Conservation (phyloP, 805 yeast species). For the Nematodospora valgi region DNA sequence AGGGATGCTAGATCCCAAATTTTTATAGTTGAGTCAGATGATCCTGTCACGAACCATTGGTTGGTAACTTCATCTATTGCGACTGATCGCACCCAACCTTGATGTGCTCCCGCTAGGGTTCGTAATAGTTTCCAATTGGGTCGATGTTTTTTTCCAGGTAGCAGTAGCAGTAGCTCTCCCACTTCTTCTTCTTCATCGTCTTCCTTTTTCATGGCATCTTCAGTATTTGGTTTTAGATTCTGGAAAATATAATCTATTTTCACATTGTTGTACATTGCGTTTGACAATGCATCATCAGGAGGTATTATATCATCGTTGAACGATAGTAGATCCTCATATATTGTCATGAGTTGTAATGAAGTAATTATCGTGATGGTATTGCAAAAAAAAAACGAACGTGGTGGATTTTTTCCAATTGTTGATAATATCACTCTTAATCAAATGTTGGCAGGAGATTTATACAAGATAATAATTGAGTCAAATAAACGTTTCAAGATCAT, state of each 20-base stretch:
- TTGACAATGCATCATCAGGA: conserved; percentile 28
- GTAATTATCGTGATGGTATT: conserved; percentile 1
- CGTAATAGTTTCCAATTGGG: conserved; percentile 60
- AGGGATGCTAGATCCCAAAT: conserved; percentile 83
- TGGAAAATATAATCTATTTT: conserved; percentile 23
- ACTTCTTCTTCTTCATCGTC: conserved; percentile 2
- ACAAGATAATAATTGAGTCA: not conserved
- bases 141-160: not conserved
- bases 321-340: no score
- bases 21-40: conserved; percentile 83
- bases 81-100: conserved; percentile 88
- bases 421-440: not conserved
- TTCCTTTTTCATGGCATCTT: not conserved
- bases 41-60: conserved; percentile 89
- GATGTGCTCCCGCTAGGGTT: conserved; percentile 79
- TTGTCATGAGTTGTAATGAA: conserved; percentile 2
- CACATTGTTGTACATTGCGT: conserved; percentile 26
- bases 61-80: conserved; percentile 78
- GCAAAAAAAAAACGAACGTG: not conserved
- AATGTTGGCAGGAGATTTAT: conserved; percentile 4
- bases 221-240: conserved; percentile 3
- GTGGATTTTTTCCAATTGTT: conserved; percentile 1
- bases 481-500: conserved; percentile 7
- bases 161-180: conserved; percentile 1
- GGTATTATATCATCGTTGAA: conserved; percentile 16